Conservation (phyloP, 2,329 filamentous ascomycete genomes). For the Trichophyton benhamiae region DNA sequence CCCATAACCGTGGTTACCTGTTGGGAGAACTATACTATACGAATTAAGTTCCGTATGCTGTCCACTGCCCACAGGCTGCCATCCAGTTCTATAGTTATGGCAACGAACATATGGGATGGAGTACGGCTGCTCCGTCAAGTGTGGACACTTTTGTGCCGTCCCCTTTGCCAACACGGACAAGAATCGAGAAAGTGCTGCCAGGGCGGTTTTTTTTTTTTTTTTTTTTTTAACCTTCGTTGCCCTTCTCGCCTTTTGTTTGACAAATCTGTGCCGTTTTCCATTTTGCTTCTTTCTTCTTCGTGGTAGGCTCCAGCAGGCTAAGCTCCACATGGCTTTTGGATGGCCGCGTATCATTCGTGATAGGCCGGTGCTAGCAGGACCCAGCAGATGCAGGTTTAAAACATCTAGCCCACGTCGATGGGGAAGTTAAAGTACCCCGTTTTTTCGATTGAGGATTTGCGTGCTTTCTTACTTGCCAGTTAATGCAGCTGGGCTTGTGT, state of each 20-base stretch:
- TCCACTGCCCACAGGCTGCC: not conserved
- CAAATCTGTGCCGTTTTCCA: not conserved
- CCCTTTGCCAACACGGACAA: not conserved
- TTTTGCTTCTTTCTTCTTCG: not conserved
- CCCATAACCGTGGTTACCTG: not conserved
- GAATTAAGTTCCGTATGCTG: not conserved
- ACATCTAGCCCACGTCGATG: constrained; percentile 4
- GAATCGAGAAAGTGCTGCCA: constrained; percentile 2
- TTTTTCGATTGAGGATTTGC: not conserved
- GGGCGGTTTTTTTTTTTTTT: not conserved
- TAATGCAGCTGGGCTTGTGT: not conserved
- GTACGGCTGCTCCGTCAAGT: not conserved
- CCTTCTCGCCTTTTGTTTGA: no score
- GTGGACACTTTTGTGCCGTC: not conserved
- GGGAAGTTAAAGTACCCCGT: not conserved
- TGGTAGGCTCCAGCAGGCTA: not conserved
- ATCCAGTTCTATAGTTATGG: not conserved
- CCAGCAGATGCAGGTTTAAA: constrained; percentile 5
- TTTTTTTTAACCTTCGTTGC: not conserved
- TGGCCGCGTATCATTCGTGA: constrained; percentile 3
- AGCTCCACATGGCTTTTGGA: constrained; percentile 1
- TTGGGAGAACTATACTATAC: not conserved
- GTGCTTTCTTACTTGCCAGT: no score
- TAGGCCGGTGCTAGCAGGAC: not conserved
- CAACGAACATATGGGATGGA: not conserved